phyloP scores from a whole-genome alignment of 768 basidiomycete genomes.

The Serendipita indica region DNA sequence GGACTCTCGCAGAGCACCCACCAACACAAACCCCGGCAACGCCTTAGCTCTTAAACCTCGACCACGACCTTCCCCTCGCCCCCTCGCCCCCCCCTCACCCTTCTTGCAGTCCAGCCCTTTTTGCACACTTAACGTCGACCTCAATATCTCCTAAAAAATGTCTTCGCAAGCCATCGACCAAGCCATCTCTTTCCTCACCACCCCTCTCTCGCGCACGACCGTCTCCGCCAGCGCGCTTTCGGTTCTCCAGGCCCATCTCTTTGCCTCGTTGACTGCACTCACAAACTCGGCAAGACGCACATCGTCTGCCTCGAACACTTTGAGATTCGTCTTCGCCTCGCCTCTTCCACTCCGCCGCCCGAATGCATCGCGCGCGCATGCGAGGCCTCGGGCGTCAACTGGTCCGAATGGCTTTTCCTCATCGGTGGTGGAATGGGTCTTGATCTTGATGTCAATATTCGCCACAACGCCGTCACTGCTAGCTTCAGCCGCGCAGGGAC shows the following conservation, averaged over 20 bases:
- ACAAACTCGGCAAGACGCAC: not conserved
- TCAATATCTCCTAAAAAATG: not conserved
- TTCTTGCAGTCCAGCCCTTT: too few species aligned
- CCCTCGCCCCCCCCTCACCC: not conserved
- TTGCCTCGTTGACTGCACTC: not conserved
- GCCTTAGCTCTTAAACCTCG: not conserved
- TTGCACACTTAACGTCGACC: not conserved
- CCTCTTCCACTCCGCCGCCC: not conserved
- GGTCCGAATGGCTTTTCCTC: slow-evolving; percentile 8
- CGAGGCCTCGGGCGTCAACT: slow-evolving; percentile 3
- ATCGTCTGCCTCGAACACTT: not conserved
- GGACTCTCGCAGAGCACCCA: not conserved
- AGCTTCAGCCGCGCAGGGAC: not conserved
- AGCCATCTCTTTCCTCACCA: slow-evolving; percentile 9
- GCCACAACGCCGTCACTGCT: not conserved
- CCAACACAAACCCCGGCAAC: not conserved
- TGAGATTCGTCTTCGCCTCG: not conserved
- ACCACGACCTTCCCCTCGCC: not conserved
- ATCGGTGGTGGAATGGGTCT: slow-evolving; percentile 4
- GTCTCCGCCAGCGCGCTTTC: slow-evolving; percentile 5
- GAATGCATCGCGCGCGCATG: slow-evolving; percentile 7
- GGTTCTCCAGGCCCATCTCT: not conserved
- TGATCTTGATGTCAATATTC: slow-evolving; percentile 1
- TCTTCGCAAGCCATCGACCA: not conserved
- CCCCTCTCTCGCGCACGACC: slow-evolving; percentile 2